Evolutionary conservation across 768 basidiomycete genomes (phyloP).

Genomic region (Clitopilus passeckerianus): DNA sequence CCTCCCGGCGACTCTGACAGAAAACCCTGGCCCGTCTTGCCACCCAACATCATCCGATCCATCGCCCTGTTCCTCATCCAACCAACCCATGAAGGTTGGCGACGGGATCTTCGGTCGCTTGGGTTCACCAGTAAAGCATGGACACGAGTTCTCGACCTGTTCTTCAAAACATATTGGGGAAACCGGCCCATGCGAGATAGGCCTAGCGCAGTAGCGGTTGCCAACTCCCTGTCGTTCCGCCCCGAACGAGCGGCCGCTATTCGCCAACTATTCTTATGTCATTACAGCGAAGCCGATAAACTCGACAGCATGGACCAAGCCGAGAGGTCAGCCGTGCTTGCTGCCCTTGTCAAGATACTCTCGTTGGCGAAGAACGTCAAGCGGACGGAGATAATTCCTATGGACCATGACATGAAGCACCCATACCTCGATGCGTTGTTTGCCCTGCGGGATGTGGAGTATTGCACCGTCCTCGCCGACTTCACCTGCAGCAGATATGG

Average conservation of each 20-base stretch:
- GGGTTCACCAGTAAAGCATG: conserved; percentile 9
- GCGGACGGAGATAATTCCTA: neutral
- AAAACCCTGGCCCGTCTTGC: conserved; percentile 1
- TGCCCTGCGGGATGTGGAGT: neutral
- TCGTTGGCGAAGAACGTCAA: neutral
- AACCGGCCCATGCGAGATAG: neutral
- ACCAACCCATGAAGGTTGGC: conserved; percentile 6
- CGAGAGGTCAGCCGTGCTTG: neutral
- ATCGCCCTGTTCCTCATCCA: conserved; percentile 2
- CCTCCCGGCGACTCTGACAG: neutral
- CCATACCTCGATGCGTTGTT: neutral
- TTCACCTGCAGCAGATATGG: neutral
- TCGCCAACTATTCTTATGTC: neutral
- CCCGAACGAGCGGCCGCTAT: neutral
- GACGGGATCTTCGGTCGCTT: conserved; percentile 4
- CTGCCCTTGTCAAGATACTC: neutral
- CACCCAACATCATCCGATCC: conserved; percentile 1
- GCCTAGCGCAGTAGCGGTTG: neutral
- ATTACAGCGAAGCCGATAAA: neutral
- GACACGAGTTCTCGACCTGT: conserved; percentile 5
- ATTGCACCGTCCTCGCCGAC: neutral
- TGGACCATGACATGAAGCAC: neutral
- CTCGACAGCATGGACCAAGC: neutral
- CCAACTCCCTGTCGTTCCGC: neutral
- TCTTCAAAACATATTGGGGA: conserved; percentile 4